These are phyloP conservation scores for Naganishia cerealis DNA, from an alignment of 1,284 basidiomycete species.

Conservation along the genomic window DNA sequence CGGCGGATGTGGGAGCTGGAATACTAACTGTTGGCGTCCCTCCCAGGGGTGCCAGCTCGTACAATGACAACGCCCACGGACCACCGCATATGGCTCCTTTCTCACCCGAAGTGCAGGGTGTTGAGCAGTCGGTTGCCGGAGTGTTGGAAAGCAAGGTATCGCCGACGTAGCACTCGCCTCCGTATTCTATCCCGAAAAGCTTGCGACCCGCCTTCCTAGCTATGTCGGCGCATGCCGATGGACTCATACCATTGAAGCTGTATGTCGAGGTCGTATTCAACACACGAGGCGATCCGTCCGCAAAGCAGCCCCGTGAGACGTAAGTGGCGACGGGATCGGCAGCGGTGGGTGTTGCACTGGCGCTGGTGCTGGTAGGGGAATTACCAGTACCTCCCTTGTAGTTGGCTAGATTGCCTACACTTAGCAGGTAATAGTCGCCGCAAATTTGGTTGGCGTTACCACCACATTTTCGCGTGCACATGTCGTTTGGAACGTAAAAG, in stretches of 20 bases:
- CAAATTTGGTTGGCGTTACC: conserved; percentile 25
- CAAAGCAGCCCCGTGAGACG: conserved; percentile 11
- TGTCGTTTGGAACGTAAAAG: conserved; percentile 19
- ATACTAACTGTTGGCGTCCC: background rate
- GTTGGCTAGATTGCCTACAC: conserved; percentile 11
- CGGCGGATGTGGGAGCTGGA: no score
- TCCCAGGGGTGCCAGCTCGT: background rate
- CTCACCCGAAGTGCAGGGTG: conserved; percentile 29
- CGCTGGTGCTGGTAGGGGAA: background rate
- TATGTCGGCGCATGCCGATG: conserved; percentile 31
- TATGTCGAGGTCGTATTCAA: conserved; percentile 12
- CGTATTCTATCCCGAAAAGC: conserved; percentile 36
- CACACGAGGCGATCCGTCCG: background rate
- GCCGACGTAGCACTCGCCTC: conserved; percentile 40
- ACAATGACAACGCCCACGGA: background rate
- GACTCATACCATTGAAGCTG: conserved; percentile 36
- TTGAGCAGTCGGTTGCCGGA: conserved; percentile 34
- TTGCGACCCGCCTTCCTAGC: conserved; percentile 32
- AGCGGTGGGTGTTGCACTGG: conserved; percentile 6
- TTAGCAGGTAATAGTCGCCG: conserved; percentile 20
- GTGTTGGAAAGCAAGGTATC: conserved; percentile 33
- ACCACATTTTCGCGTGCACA: conserved; percentile 21
- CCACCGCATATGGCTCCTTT: background rate
- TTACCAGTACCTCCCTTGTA: background rate
- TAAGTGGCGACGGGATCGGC: conserved; percentile 18